Evolutionary conservation across 352 stramenopile genomes (phyloP).

Genomic region (Globisporangium spinosum): DNA sequence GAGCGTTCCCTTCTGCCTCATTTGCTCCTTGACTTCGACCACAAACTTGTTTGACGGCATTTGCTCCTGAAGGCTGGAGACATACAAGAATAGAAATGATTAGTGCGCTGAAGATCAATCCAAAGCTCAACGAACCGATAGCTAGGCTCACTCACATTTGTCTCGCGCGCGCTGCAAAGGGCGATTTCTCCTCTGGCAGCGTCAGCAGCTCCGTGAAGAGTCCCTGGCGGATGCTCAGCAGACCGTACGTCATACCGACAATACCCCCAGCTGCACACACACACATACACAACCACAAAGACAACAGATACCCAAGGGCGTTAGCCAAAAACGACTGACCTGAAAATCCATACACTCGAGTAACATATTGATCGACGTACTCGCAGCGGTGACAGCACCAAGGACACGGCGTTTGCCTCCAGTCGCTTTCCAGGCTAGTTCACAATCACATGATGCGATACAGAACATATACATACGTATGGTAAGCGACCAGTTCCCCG

Average conservation of each 20-base stretch:
- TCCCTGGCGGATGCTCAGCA: slow-evolving; percentile 32
- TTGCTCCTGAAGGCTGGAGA: slow-evolving; percentile 34
- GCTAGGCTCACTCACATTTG: slow-evolving; percentile 21
- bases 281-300: not conserved
- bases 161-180: slow-evolving; percentile 25
- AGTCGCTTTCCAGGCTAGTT: slow-evolving; percentile 36
- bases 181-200: slow-evolving; percentile 34
- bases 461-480: too few relatives aligned
- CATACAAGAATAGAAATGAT: not conserved
- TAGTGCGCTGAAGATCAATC: not conserved
- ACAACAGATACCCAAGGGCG: not conserved
- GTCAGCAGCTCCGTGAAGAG: slow-evolving; percentile 37
- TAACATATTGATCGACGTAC: slow-evolving; percentile 18
- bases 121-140: not conserved
- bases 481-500: not conserved
- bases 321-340: not conserved
- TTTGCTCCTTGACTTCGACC: slow-evolving; percentile 47
- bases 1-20: slow-evolving; percentile 34
- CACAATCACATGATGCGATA: slow-evolving; percentile 13
- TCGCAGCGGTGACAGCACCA: slow-evolving; percentile 36
- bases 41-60: slow-evolving; percentile 49
- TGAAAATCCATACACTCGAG: not conserved
- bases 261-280: slow-evolving; percentile 25
- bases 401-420: slow-evolving; percentile 36
- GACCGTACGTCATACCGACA: slow-evolving; percentile 30